A percentile compares a stretch with the other conserved stretches of the same genome.
These are phyloP conservation scores for Aspergillus caelatus DNA, from an alignment of 2,329 filamentous ascomycete species.

Conservation along the genomic window DNA sequence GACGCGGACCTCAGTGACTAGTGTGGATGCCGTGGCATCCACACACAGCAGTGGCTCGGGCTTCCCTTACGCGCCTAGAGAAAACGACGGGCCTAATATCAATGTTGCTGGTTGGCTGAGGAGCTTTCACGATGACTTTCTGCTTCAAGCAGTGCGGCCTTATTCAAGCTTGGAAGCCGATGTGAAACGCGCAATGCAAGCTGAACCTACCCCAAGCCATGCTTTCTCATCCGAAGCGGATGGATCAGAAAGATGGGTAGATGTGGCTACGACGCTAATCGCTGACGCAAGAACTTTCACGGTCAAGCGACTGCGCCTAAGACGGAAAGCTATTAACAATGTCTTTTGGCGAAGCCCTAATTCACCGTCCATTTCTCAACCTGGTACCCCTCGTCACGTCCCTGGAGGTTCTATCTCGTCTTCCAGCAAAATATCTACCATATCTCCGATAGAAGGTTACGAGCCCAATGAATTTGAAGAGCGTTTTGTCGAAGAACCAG, in stretches of 20 bases:
- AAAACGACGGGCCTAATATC: conserved; percentile 51
- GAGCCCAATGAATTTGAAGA: conserved; percentile 48
- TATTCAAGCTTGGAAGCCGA: conserved; percentile 57
- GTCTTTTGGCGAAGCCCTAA: conserved; percentile 21
- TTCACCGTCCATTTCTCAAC: conserved; percentile 26
- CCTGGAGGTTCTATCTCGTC: conserved; percentile 25
- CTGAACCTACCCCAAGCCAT: conserved; percentile 51
- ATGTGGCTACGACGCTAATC: conserved; percentile 60
- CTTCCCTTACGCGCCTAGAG: conserved; percentile 32
- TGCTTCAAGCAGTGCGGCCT: conserved; percentile 60
- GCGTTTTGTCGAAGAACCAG: conserved; percentile 55
- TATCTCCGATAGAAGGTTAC: conserved; percentile 20
- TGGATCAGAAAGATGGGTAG: conserved; percentile 54
- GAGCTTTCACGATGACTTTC: conserved; percentile 61
- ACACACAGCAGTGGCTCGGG: conserved; percentile 45
- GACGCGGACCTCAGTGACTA: conserved; percentile 53
- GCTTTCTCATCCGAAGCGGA: conserved; percentile 39
- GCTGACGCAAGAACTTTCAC: conserved; percentile 58
- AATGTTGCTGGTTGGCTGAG: conserved; percentile 63
- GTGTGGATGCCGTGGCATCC: conserved; percentile 53
- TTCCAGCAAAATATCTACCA: conserved; percentile 29
- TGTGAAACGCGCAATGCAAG: conserved; percentile 59
- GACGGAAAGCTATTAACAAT: conserved; percentile 45
- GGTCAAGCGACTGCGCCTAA: conserved; percentile 59
- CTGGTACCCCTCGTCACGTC: conserved; percentile 30